Conservation (phyloP, 768 basidiomycete genomes). For the Mycena albidolilacea region DNA sequence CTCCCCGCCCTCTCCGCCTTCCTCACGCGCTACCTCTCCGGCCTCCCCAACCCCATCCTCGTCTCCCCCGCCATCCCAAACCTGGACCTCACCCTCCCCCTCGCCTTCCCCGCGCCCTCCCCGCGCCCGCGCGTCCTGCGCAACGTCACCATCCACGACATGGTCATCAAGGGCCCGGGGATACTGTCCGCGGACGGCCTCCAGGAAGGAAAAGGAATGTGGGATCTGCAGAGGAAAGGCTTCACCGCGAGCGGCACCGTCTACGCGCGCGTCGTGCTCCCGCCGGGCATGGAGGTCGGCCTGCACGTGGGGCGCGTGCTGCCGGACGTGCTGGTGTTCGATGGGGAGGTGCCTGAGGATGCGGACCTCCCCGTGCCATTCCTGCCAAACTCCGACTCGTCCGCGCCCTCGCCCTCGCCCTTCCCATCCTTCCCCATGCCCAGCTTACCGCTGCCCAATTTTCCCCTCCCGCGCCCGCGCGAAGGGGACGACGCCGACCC, state of each 20-base stretch:
- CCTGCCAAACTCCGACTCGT: no score
- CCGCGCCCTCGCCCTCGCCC: no score
- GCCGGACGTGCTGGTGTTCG: conserved; percentile 85
- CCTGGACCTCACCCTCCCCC: conserved; percentile 53
- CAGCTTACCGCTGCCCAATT: no score
- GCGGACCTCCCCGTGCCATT: conserved; percentile 23
- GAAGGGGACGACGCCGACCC: conserved; percentile 46
- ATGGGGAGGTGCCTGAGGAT: conserved; percentile 72
- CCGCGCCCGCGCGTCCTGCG: conserved; percentile 77
- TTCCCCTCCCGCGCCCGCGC: no score
- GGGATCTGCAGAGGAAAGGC: neutral
- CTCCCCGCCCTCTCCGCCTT: conserved; percentile 68
- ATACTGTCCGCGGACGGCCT: no score
- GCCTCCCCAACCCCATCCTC: conserved; percentile 67
- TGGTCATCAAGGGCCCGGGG: conserved; percentile 67
- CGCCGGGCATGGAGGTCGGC: conserved; percentile 76
- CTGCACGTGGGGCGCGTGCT: conserved; percentile 75
- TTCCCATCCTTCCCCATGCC: no score
- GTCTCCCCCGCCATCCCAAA: conserved; percentile 70
- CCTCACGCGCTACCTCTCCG: conserved; percentile 76
- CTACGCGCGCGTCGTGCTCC: conserved; percentile 75
- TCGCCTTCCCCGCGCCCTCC: conserved; percentile 76
- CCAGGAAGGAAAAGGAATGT: no score
- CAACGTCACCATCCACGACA: conserved; percentile 81
- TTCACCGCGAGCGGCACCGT: conserved; percentile 83